Conservation (phyloP, 1,284 basidiomycete genomes). For the Polyporus tsugae region DNA sequence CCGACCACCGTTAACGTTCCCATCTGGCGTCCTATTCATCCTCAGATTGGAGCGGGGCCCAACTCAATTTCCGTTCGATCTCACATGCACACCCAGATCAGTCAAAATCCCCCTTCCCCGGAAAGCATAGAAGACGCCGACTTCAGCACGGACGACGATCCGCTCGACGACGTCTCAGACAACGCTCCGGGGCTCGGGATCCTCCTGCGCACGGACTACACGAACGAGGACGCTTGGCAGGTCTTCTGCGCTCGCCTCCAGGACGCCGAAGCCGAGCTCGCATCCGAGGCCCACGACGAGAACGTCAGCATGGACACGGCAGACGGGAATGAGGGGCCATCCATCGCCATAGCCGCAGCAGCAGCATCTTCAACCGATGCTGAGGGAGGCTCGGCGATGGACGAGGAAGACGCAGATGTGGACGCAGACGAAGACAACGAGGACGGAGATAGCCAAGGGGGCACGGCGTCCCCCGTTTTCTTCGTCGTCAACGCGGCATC, state of each 20-base stretch:
- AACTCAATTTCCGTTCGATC: background rate
- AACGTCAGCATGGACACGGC: slow-evolving; percentile 25
- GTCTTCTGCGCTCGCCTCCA: slow-evolving; percentile 58
- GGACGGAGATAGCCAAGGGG: slow-evolving; percentile 40
- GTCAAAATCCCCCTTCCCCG: slow-evolving; percentile 26
- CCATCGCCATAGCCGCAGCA: slow-evolving; percentile 27
- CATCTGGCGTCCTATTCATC: slow-evolving; percentile 1
- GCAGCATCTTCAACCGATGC: slow-evolving; percentile 30
- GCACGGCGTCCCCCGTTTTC: slow-evolving; percentile 53
- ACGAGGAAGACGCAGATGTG: slow-evolving; percentile 39
- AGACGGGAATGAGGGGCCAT: slow-evolving; percentile 24
- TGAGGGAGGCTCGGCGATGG: slow-evolving; percentile 31
- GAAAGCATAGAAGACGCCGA: slow-evolving; percentile 31
- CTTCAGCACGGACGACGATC: slow-evolving; percentile 56
- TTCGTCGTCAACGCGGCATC: slow-evolving; percentile 55
- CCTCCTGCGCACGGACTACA: slow-evolving; percentile 73
- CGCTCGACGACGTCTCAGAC: slow-evolving; percentile 47
- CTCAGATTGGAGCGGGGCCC: background rate
- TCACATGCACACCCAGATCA: slow-evolving; percentile 22
- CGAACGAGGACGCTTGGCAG: slow-evolving; percentile 70
- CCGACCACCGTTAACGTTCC: slow-evolving; percentile 1
- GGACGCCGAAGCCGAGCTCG: slow-evolving; percentile 59
- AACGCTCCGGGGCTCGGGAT: slow-evolving; percentile 56
- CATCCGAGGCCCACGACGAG: slow-evolving; percentile 34
- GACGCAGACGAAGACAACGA: slow-evolving; percentile 40